Evolutionary conservation across 116 monocot species (phyloP).

Genomic region (Zostera marina): DNA sequence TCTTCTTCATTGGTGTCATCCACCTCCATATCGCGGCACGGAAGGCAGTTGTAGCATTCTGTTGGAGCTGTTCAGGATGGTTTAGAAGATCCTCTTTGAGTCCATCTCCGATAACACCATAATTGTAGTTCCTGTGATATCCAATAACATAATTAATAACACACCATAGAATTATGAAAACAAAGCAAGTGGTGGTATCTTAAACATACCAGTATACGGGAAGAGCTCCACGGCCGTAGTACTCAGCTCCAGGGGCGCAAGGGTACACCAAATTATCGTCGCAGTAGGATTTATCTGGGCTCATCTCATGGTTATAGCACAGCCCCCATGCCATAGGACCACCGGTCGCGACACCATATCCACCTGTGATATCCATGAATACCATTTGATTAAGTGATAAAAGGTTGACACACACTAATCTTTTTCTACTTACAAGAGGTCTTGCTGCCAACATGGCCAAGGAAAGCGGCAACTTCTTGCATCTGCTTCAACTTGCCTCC

Average conservation of each 20-base stretch:
- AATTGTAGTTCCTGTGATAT: constrained; percentile 58
- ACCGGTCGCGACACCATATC: constrained; percentile 88
- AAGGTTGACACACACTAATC: too few species aligned
- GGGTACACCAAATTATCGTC: constrained; percentile 26
- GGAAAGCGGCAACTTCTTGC: constrained; percentile 84
- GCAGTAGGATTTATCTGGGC: constrained; percentile 74
- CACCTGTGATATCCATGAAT: constrained; percentile 33
- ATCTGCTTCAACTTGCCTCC: constrained; percentile 76
- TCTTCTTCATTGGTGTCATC: constrained; percentile 82
- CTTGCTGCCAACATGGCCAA: constrained; percentile 85
- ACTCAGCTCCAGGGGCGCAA: constrained; percentile 56
- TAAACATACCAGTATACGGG: constrained; percentile 72
- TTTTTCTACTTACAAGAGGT: constrained; percentile 54
- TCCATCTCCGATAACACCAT: constrained; percentile 48
- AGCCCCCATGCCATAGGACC: constrained; percentile 79
- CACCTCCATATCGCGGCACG: constrained; percentile 77
- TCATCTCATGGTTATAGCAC: constrained; percentile 87
- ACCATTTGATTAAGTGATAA: too few species aligned
- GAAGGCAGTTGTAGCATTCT: constrained; percentile 83
- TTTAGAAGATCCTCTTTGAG: constrained; percentile 49
- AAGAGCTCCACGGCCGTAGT: constrained; percentile 80
- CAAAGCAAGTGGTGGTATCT: background rate
- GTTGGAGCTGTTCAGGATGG: constrained; percentile 83
- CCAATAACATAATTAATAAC: too few species aligned
- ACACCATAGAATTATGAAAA: background rate